Conservation (phyloP, 192 early-diverging fungal species). For the Podila epigama region DNA sequence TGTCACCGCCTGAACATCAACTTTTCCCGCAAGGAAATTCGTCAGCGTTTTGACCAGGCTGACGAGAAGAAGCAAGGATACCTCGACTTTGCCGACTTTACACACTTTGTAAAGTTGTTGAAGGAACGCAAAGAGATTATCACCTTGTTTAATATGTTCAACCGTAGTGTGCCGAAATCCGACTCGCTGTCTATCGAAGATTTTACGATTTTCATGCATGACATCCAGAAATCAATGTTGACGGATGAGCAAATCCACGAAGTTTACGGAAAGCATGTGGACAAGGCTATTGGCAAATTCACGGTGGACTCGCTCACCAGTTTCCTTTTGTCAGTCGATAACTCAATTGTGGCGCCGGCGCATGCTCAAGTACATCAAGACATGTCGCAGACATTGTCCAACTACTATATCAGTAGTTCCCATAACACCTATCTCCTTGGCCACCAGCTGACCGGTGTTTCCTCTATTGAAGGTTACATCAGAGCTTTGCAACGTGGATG, state of each 20-base stretch:
- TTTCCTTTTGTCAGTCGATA: constrained; percentile 70
- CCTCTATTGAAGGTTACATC: constrained; percentile 89
- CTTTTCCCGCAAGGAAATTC: constrained; percentile 68
- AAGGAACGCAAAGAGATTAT: constrained; percentile 69
- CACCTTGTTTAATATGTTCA: constrained; percentile 63
- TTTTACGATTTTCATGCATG: constrained; percentile 62
- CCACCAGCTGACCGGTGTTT: constrained; percentile 81
- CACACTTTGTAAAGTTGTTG: constrained; percentile 64
- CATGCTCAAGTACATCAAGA: constrained; percentile 65
- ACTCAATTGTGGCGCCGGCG: constrained; percentile 59
- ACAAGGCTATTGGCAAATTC: constrained; percentile 55
- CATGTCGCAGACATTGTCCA: constrained; percentile 72
- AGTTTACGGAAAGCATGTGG: constrained; percentile 63
- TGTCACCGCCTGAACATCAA: constrained; percentile 68
- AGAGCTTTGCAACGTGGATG: constrained; percentile 86
- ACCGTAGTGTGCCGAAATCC: constrained; percentile 39
- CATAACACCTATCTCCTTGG: constrained; percentile 93
- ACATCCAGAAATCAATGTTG: constrained; percentile 62
- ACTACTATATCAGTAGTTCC: constrained; percentile 87
- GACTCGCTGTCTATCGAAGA: constrained; percentile 55
- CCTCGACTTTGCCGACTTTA: constrained; percentile 65
- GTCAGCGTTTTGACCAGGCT: constrained; percentile 66
- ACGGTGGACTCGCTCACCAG: constrained; percentile 70
- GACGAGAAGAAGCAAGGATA: constrained; percentile 56
- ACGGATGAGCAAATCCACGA: constrained; percentile 58